These are phyloP conservation scores for Aspergillus sergii DNA, from an alignment of 2,329 filamentous ascomycete species.

Conservation along the genomic window DNA sequence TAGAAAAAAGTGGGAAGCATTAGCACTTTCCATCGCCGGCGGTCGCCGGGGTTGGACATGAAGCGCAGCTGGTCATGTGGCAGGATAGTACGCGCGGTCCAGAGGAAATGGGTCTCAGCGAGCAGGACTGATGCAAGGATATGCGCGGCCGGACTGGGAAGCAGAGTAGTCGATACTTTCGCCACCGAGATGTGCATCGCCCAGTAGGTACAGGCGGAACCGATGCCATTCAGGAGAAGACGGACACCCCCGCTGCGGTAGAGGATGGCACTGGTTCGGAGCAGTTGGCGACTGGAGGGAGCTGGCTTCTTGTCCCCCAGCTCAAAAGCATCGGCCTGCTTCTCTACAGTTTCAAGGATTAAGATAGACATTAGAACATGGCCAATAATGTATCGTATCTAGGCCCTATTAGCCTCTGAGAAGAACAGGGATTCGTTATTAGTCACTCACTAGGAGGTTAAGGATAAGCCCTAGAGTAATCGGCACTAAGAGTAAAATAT, in stretches of 20 bases:
- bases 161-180: neutral
- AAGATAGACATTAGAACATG: neutral
- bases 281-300: neutral
- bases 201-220: conserved; percentile 1
- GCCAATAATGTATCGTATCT: conserved; percentile 5
- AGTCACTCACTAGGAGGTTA: neutral
- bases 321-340: neutral
- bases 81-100: conserved; percentile 1
- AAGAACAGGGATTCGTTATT: too few species aligned
- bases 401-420: too few species aligned
- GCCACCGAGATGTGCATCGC: neutral
- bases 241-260: neutral
- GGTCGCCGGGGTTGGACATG: neutral
- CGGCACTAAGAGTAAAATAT: neutral
- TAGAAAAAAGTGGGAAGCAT: neutral
- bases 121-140: conserved; percentile 6
- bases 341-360: conserved; percentile 7
- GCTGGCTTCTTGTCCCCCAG: neutral
- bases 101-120: conserved; percentile 8
- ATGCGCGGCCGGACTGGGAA: neutral
- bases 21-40: neutral
- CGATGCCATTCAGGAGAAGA: conserved; percentile 3
- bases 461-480: conserved; percentile 1
- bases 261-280: neutral
- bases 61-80: neutral